These are phyloP conservation scores for Plasmodium knowlesi DNA, from an alignment of 169 alveolate genomes.

Conservation along the genomic window DNA sequence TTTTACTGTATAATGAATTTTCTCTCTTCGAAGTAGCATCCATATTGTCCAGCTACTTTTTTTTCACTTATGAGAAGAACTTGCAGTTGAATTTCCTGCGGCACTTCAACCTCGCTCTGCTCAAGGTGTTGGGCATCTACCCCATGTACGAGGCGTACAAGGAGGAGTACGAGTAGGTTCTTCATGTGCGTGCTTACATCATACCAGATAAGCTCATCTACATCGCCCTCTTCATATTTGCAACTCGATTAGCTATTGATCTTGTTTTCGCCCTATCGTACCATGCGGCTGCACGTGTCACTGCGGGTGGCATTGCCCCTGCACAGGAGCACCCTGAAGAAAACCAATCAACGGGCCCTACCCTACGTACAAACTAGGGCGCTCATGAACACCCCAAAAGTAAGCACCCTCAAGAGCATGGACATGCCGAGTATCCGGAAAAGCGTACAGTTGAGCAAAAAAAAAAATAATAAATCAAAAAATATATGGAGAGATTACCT, in stretches of 20 bases:
- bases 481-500: constrained; percentile 43
- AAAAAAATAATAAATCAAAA: constrained; percentile 40
- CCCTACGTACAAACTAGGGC: background rate
- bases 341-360: background rate
- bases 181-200: too few relatives aligned
- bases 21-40: constrained; percentile 76
- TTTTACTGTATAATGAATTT: constrained; percentile 78
- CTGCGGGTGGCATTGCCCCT: background rate
- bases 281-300: background rate
- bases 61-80: constrained; percentile 53
- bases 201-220: background rate
- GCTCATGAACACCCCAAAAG: constrained; percentile 10
- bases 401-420: constrained; percentile 46
- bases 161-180: constrained; percentile 62
- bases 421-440: constrained; percentile 6
- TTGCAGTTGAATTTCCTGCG: constrained; percentile 13
- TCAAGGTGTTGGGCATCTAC: constrained; percentile 19
- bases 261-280: background rate
- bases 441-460: constrained; percentile 27
- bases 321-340: background rate
- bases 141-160: constrained; percentile 38
- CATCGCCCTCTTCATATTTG: background rate
- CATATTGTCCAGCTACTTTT: constrained; percentile 47
- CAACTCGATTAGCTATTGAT: background rate
- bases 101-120: background rate